Evolutionary conservation across 2,329 filamentous ascomycete species (phyloP).

Genomic region (Alternaria ventricosa): DNA sequence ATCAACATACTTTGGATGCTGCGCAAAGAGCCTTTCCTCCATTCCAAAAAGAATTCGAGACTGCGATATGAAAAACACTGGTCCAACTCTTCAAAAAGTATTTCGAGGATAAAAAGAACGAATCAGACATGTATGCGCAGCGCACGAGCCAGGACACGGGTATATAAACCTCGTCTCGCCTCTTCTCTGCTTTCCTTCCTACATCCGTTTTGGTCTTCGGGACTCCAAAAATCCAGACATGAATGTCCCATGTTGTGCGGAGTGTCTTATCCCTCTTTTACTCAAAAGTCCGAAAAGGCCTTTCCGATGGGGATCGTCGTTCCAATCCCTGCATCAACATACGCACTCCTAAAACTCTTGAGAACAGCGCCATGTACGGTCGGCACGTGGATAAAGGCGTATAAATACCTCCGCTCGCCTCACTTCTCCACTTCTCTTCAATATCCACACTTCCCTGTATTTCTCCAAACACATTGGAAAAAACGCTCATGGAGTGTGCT

Average conservation of each 20-base stretch:
- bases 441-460: fast-evolving
- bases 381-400: background rate
- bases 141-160: fast-evolving
- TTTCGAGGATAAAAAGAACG: background rate
- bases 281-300: too few relatives aligned
- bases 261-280: too few relatives aligned
- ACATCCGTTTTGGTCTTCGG: background rate
- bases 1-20: background rate
- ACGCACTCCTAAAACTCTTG: background rate
- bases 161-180: background rate
- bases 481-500: background rate
- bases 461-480: background rate
- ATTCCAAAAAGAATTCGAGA: background rate
- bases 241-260: background rate
- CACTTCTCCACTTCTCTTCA: background rate
- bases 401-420: background rate
- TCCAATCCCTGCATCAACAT: background rate
- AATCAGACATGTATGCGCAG: background rate
- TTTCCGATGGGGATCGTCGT: too few relatives aligned
- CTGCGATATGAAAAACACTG: background rate
- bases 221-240: background rate
- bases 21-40: background rate
- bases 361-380: background rate
- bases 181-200: background rate
- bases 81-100: fast-evolving